phyloP scores from a whole-genome alignment of 495 filamentous ascomycete genomes.

The Neurospora sp. region DNA sequence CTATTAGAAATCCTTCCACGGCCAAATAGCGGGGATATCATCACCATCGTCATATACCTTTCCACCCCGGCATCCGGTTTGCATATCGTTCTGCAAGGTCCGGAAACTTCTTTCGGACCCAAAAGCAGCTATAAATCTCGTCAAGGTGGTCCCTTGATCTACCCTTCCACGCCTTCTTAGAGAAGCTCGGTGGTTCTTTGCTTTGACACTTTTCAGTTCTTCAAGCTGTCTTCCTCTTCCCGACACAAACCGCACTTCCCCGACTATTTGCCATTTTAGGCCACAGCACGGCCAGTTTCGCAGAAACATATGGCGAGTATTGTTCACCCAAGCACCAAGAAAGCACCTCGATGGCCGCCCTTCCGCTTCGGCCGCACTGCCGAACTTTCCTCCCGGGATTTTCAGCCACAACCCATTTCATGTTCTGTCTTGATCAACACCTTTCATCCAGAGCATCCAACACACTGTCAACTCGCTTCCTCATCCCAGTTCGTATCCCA shows the following conservation, averaged over 20 bases:
- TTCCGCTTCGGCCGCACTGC: background rate
- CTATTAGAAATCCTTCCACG: background rate
- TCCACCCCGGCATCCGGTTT: background rate
- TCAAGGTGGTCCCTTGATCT: background rate
- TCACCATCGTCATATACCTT: background rate
- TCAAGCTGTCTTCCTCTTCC: background rate
- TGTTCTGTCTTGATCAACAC: background rate
- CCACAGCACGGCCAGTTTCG: background rate
- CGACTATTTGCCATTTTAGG: background rate
- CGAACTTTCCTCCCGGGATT: background rate
- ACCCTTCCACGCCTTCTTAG: background rate
- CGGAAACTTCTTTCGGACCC: background rate
- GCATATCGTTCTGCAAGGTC: background rate
- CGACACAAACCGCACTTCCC: background rate
- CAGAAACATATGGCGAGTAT: background rate
- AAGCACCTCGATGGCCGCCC: background rate
- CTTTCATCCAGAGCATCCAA: background rate
- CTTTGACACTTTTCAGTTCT: background rate
- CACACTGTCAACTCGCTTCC: background rate
- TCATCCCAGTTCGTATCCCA: background rate
- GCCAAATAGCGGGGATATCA: background rate
- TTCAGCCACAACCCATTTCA: background rate
- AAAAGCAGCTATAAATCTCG: background rate
- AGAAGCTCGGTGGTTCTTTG: background rate
- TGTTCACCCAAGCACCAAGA: background rate